Evolutionary conservation across 345 rosid genomes (phyloP).

Genomic region (Rhizophora apiculata): DNA sequence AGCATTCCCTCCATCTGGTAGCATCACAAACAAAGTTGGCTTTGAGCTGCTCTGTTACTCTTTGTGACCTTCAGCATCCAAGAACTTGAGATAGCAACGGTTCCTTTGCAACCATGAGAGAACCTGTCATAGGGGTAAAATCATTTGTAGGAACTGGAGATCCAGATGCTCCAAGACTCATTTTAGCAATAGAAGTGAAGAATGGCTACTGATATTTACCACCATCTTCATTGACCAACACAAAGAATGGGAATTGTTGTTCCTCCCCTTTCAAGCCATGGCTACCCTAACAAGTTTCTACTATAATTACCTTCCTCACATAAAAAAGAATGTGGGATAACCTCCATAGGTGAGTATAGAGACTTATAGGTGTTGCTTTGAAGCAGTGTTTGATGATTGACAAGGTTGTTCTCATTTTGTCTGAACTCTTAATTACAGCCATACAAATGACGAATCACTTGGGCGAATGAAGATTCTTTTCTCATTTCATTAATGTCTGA

Average conservation of each 20-base stretch:
- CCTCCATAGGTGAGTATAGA: neutral
- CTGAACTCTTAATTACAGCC: neutral
- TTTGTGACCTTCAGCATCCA: slow-evolving; percentile 26
- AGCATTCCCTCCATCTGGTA: slow-evolving; percentile 28
- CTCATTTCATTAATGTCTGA: slow-evolving; percentile 14
- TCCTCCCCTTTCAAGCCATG: slow-evolving; percentile 35
- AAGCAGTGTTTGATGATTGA: slow-evolving; percentile 10
- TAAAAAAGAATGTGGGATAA: neutral
- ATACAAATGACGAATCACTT: slow-evolving; percentile 8
- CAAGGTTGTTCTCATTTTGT: neutral
- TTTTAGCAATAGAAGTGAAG: slow-evolving; percentile 51
- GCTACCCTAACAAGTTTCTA: slow-evolving; percentile 3
- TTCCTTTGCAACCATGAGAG: slow-evolving; percentile 12
- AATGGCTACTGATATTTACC: slow-evolving; percentile 41
- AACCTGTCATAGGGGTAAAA: slow-evolving; percentile 4
- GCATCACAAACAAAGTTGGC: slow-evolving; percentile 32
- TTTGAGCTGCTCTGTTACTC: slow-evolving; percentile 25
- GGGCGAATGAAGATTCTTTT: slow-evolving; percentile 19
- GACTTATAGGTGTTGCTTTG: slow-evolving; percentile 14
- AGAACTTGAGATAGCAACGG: slow-evolving; percentile 16
- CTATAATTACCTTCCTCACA: neutral
- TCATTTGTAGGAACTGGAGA: slow-evolving; percentile 22
- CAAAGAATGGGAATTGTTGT: slow-evolving; percentile 32
- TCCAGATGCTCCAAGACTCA: slow-evolving; percentile 36
- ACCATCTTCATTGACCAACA: slow-evolving; percentile 48